A percentile compares a stretch with the other conserved stretches of the same genome.
Evolutionary conservation across 257 asterid species (phyloP).

Genomic region (Datura wrightii): DNA sequence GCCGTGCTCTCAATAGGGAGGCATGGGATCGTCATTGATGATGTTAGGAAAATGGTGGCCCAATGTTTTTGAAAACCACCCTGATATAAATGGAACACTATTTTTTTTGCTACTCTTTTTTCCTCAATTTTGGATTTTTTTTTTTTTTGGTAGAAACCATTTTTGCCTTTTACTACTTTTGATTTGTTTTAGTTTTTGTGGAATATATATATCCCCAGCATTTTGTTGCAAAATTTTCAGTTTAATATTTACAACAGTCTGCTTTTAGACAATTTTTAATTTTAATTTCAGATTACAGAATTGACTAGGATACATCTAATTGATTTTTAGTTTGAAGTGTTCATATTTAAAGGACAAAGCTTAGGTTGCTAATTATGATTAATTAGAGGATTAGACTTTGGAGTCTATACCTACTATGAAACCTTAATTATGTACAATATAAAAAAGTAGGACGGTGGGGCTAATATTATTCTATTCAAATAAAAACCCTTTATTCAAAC

Average conservation of each 20-base stretch:
- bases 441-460: slow-evolving; percentile 32
- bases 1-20: neutral
- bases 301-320: neutral
- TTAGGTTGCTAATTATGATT: slow-evolving; percentile 16
- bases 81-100: neutral
- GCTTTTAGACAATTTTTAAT: neutral
- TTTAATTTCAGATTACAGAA: neutral
- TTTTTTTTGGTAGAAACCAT: neutral
- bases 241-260: neutral
- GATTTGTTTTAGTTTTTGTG: neutral
- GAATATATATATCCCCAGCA: neutral
- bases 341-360: slow-evolving; percentile 8
- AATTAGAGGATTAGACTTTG: neutral
- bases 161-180: neutral
- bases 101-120: neutral
- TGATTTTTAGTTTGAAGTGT: neutral
- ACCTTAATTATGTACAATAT: slow-evolving; percentile 19
- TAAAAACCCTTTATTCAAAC: neutral
- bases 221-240: neutral
- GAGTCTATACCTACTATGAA: slow-evolving; percentile 21
- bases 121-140: neutral
- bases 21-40: slow-evolving; percentile 7
- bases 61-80: neutral
- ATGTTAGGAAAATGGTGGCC: neutral
- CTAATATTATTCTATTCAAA: neutral